A percentile compares a stretch with the other conserved stretches of the same genome.
phyloP scores from a whole-genome alignment of 148 eudicot genomes.

The Drosera capensis region DNA sequence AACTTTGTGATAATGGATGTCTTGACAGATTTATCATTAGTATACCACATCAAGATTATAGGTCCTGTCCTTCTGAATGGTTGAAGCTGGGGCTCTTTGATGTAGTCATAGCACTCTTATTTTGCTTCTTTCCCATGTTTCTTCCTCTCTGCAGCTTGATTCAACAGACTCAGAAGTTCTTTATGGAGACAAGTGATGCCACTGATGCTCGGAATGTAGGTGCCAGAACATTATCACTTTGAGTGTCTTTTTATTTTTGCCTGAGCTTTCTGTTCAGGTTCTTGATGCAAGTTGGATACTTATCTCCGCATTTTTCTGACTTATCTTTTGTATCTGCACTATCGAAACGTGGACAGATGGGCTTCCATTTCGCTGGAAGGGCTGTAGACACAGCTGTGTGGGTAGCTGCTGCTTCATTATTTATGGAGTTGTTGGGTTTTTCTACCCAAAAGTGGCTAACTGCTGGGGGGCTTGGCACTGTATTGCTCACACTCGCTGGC shows the following conservation, averaged over 20 bases:
- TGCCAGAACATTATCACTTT: slow-evolving; percentile 10
- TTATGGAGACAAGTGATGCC: slow-evolving; percentile 48
- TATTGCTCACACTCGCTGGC: slow-evolving; percentile 86
- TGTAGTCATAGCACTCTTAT: neutral
- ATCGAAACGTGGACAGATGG: slow-evolving; percentile 42
- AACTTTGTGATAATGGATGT: no score
- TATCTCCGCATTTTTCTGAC: neutral
- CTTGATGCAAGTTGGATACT: neutral
- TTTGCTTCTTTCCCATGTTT: neutral
- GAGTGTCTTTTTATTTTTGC: no score
- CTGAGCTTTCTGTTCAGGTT: neutral
- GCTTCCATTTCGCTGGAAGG: slow-evolving; percentile 86
- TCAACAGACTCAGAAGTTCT: slow-evolving; percentile 64
- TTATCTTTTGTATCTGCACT: neutral
- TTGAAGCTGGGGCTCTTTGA: neutral
- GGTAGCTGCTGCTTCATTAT: slow-evolving; percentile 87
- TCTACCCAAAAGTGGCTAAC: slow-evolving; percentile 89
- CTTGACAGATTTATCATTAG: no score
- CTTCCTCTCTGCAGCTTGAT: slow-evolving; percentile 46
- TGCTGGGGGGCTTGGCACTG: slow-evolving; percentile 98
- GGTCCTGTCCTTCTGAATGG: neutral
- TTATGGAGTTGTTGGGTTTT: slow-evolving; percentile 90
- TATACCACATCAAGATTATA: no score
- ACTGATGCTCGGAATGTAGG: slow-evolving; percentile 74
- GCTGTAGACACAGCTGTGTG: slow-evolving; percentile 78